These are phyloP conservation scores for Musa balbisiana DNA, from an alignment of 202 grass and related monocot genomes.

Conservation along the genomic window DNA sequence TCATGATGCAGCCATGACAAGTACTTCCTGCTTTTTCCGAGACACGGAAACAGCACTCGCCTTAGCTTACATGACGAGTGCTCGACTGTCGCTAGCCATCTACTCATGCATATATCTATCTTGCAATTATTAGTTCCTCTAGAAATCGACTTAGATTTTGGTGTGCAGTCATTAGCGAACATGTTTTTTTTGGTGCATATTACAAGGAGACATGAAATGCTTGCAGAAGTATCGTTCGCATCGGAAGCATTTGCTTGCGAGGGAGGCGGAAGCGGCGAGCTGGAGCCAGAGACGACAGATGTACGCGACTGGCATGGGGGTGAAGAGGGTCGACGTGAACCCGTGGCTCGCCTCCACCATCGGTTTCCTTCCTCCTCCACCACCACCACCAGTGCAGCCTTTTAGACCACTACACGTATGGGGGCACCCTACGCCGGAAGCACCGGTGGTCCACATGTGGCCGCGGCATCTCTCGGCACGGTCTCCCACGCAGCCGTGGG, in stretches of 20 bases:
- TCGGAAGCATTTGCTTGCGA: conserved; percentile 69
- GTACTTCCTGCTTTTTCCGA: too few species aligned
- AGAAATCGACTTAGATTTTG: too few species aligned
- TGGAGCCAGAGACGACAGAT: conserved; percentile 68
- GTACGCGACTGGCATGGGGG: conserved; percentile 26
- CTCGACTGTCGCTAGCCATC: too few species aligned
- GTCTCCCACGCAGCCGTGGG: conserved; percentile 9
- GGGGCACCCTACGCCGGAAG: conserved; percentile 56
- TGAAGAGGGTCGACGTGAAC: conserved; percentile 21
- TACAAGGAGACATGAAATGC: background rate
- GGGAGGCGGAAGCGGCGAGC: conserved; percentile 65
- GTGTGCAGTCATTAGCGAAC: too few species aligned
- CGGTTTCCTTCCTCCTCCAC: conserved; percentile 44
- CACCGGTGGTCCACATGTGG: conserved; percentile 43
- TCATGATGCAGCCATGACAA: too few species aligned
- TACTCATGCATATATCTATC: too few species aligned
- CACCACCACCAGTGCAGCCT: conserved; percentile 21
- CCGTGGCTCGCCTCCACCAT: conserved; percentile 52
- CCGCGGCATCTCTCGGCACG: conserved; percentile 38
- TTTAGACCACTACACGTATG: conserved; percentile 70
- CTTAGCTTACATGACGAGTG: too few species aligned
- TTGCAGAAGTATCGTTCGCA: conserved; percentile 90
- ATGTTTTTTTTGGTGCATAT: too few species aligned
- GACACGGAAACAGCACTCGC: too few species aligned
- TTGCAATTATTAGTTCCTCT: too few species aligned